phyloP scores from a whole-genome alignment of 2,329 filamentous ascomycete genomes.

The Penicillium brasilianum region DNA sequence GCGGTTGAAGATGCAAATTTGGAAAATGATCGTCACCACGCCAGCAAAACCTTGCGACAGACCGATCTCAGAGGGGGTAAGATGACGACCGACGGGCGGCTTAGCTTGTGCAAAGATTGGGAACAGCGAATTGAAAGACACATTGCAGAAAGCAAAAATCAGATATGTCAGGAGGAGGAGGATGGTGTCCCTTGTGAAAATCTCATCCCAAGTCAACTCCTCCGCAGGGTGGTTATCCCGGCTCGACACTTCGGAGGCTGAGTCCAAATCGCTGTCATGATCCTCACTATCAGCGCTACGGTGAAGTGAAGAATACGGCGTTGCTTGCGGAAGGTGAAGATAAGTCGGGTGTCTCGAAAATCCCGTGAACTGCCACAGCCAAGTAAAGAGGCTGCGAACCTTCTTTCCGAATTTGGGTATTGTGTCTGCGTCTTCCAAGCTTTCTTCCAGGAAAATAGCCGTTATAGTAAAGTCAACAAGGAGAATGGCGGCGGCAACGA shows the following conservation, averaged over 20 bases:
- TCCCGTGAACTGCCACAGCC: conserved; percentile 72
- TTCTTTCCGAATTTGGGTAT: conserved; percentile 65
- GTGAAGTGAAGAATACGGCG: conserved; percentile 37
- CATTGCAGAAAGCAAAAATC: conserved; percentile 91
- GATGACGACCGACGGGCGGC: conserved; percentile 74
- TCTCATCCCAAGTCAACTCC: conserved; percentile 60
- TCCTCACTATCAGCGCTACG: conserved; percentile 36
- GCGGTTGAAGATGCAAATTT: conserved; percentile 80
- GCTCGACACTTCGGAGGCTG: conserved; percentile 48
- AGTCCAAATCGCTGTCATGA: conserved; percentile 51
- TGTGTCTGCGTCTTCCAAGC: conserved; percentile 69
- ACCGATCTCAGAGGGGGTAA: conserved; percentile 81
- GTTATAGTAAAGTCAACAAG: conserved; percentile 73
- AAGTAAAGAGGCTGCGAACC: conserved; percentile 65
- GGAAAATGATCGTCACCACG: conserved; percentile 84
- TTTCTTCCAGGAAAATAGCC: conserved; percentile 85
- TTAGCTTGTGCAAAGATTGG: conserved; percentile 84
- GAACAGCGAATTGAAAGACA: conserved; percentile 93
- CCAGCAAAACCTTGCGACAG: conserved; percentile 84
- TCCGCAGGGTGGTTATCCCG: conserved; percentile 49
- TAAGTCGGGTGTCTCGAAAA: conserved; percentile 63
- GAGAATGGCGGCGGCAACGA: conserved; percentile 76
- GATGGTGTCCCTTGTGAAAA: conserved; percentile 81
- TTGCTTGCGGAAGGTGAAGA: conserved; percentile 46
- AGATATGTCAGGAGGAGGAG: conserved; percentile 84